A percentile compares a stretch with the other conserved stretches of the same genome.
phyloP scores from a whole-genome alignment of 805 yeast genomes.

The Kodamaea fukazawae region DNA sequence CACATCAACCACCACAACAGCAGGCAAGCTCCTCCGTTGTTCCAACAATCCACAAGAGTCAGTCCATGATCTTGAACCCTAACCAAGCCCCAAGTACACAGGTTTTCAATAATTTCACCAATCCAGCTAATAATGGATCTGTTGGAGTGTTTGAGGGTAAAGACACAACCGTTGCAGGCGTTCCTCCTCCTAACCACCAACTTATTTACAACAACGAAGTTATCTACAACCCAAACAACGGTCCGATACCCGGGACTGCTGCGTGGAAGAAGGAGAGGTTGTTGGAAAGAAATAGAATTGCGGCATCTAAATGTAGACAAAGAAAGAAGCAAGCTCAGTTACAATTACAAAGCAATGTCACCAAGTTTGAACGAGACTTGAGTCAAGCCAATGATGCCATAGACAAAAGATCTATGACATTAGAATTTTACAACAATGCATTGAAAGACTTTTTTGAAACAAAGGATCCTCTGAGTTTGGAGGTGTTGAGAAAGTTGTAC shows the following conservation, averaged over 20 bases:
- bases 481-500: constrained; percentile 7
- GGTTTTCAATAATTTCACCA: not conserved
- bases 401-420: constrained; percentile 19
- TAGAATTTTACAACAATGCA: constrained; percentile 10
- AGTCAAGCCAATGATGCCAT: constrained; percentile 19
- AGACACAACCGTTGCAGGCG: constrained; percentile 30
- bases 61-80: not conserved
- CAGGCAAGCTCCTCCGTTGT: constrained; percentile 1
- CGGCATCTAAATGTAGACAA: constrained; percentile 67
- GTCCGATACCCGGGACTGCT: constrained; percentile 60
- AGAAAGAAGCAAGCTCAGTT: constrained; percentile 67
- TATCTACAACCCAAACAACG: constrained; percentile 50
- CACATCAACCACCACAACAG: constrained; percentile 5
- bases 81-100: not conserved
- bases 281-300: constrained; percentile 62
- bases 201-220: constrained; percentile 55
- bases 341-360: constrained; percentile 60
- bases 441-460: constrained; percentile 12
- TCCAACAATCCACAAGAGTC: not conserved
- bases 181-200: constrained; percentile 49
- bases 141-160: not conserved
- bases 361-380: constrained; percentile 46
- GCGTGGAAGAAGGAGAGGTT: constrained; percentile 67
- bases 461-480: constrained; percentile 9
- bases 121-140: not conserved